phyloP scores from a whole-genome alignment of 805 yeast genomes.

The Barnettozyma salicaria region DNA sequence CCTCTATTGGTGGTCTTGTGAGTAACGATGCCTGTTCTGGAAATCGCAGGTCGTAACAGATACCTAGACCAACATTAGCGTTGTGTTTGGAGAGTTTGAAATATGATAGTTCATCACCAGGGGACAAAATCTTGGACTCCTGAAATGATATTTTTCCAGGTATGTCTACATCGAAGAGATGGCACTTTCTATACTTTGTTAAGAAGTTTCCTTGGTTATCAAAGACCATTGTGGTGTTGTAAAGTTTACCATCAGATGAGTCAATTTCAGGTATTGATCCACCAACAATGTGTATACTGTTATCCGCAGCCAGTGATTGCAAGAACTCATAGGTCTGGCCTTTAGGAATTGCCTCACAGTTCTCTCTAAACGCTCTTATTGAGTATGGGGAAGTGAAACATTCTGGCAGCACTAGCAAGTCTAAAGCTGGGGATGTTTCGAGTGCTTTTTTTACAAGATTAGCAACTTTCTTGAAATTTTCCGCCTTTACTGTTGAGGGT shows the following conservation, averaged over 20 bases:
- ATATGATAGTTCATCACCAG: conserved; percentile 14
- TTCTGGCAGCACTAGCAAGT: conserved; percentile 85
- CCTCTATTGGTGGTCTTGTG: conserved; percentile 33
- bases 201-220: conserved; percentile 65
- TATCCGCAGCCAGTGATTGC: conserved; percentile 57
- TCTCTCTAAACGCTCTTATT: conserved; percentile 74
- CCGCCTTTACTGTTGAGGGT: conserved; percentile 58
- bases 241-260: conserved; percentile 42
- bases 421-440: conserved; percentile 47
- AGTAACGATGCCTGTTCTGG: conserved; percentile 71
- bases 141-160: conserved; percentile 87
- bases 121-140: conserved; percentile 39
- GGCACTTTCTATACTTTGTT: conserved; percentile 29
- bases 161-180: conserved; percentile 40
- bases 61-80: conserved; percentile 85
- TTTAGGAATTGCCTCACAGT: conserved; percentile 73
- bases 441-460: conserved; percentile 57
- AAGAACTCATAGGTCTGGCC: conserved; percentile 63
- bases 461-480: conserved; percentile 62
- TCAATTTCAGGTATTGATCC: conserved; percentile 84
- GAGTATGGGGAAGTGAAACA: conserved; percentile 95
- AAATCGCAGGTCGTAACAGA: conserved; percentile 75
- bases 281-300: conserved; percentile 66
- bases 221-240: conserved; percentile 73
- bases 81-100: conserved; percentile 46